phyloP scores from a whole-genome alignment of 192 early-diverging fungal species.

The Coemansia javaensis region DNA sequence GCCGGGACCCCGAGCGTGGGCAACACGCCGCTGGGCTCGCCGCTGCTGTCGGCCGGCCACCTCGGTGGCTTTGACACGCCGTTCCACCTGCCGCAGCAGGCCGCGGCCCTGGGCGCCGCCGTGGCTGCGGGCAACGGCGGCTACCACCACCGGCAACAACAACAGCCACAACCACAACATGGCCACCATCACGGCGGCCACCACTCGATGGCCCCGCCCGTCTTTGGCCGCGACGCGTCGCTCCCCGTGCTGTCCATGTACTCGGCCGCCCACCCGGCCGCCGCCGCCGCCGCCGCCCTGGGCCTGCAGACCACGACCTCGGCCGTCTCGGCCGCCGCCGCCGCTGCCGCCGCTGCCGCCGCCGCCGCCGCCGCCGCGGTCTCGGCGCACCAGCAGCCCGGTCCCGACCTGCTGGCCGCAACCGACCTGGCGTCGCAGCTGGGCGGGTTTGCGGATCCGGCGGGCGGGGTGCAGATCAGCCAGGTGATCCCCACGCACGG shows the following conservation, averaged over 20 bases:
- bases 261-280: constrained; percentile 3
- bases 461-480: constrained; percentile 49
- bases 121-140: too few species aligned
- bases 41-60: constrained; percentile 38
- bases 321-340: too few species aligned
- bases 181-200: too few species aligned
- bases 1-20: constrained; percentile 44
- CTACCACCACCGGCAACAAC: too few species aligned
- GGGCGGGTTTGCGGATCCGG: not conserved
- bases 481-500: constrained; percentile 79
- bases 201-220: not conserved
- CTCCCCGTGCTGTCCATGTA: not conserved
- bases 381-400: constrained; percentile 5
- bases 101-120: not conserved
- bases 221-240: not conserved
- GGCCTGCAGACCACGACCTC: too few species aligned
- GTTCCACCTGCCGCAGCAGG: constrained; percentile 37
- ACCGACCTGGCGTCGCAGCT: constrained; percentile 13
- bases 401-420: not conserved
- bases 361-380: constrained; percentile 3
- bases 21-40: constrained; percentile 46
- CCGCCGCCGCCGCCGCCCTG: constrained; percentile 5
- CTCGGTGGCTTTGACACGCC: constrained; percentile 41
- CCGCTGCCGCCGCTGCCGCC: too few species aligned
- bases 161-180: too few species aligned